Percentiles rank a stretch among this genome's conserved stretches.
Evolutionary conservation across 1,284 basidiomycete genomes (phyloP).

Genomic region (Tilletiopsis washingtonensis): DNA sequence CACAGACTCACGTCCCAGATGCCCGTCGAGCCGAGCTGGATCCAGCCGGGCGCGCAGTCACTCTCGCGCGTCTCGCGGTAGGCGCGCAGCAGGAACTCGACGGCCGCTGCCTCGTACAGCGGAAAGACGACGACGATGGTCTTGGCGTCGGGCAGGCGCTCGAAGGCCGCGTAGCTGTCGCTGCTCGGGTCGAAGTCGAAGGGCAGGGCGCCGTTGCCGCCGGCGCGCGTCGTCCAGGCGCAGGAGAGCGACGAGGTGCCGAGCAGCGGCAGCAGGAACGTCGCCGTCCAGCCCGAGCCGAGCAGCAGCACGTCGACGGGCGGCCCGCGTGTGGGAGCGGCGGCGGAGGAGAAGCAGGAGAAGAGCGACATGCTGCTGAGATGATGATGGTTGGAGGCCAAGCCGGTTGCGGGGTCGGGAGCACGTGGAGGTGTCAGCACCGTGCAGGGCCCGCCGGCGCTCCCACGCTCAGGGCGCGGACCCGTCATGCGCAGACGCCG

Average conservation of each 20-base stretch:
- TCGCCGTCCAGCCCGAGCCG: conserved; percentile 63
- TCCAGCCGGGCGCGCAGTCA: conserved; percentile 8
- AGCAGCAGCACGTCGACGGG: conserved; percentile 58
- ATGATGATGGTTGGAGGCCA: too few relatives aligned
- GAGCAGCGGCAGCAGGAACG: conserved; percentile 59
- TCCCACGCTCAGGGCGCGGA: too few relatives aligned
- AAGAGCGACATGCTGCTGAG: too few relatives aligned
- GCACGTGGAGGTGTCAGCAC: too few relatives aligned
- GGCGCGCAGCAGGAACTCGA: conserved; percentile 20
- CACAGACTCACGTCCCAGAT: conserved; percentile 26
- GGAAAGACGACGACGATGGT: conserved; percentile 60
- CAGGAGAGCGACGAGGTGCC: conserved; percentile 12
- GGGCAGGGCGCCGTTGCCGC: conserved; percentile 34
- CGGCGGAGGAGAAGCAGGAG: too few relatives aligned
- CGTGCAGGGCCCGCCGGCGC: too few relatives aligned
- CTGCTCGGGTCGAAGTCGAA: conserved; percentile 43
- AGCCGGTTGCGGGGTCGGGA: too few relatives aligned
- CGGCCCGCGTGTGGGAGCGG: too few relatives aligned
- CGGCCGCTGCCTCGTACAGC: conserved; percentile 19
- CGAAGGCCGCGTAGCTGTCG: conserved; percentile 49
- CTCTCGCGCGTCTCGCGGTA: conserved; percentile 7
- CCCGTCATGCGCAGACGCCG: too few relatives aligned
- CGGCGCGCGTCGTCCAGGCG: conserved; percentile 56
- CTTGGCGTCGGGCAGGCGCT: conserved; percentile 54
- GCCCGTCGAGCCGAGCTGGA: conserved; percentile 37